Percentiles rank a stretch among this genome's conserved stretches.
Evolutionary conservation across 768 basidiomycete species (phyloP).

Genomic region (Boletus vinaceobasis): DNA sequence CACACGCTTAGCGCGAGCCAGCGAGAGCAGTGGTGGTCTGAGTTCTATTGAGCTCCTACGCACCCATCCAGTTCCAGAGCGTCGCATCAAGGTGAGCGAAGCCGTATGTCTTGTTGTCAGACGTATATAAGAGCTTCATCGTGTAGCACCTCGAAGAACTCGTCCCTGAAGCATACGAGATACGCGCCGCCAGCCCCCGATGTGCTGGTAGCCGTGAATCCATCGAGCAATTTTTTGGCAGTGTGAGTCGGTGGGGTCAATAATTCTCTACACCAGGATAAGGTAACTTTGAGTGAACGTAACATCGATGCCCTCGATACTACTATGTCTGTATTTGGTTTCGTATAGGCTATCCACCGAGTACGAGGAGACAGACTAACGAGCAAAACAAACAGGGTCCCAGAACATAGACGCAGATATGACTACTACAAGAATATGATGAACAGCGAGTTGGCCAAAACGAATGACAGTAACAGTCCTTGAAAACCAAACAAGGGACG

Average conservation of each 20-base stretch:
- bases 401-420: neutral
- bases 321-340: neutral
- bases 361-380: neutral
- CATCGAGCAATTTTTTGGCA: slow-evolving; percentile 22
- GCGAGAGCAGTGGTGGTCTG: slow-evolving; percentile 35
- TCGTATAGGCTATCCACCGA: neutral
- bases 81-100: slow-evolving; percentile 62
- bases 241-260: slow-evolving; percentile 14
- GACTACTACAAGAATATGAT: slow-evolving; percentile 3
- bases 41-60: slow-evolving; percentile 56
- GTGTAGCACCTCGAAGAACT: slow-evolving; percentile 48
- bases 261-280: neutral
- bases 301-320: neutral
- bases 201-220: slow-evolving; percentile 44
- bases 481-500: neutral
- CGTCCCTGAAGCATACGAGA: slow-evolving; percentile 55
- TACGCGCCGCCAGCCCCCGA: slow-evolving; percentile 52
- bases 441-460: slow-evolving; percentile 4
- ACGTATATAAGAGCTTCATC: neutral
- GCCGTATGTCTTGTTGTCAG: neutral
- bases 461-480: slow-evolving; percentile 3
- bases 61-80: slow-evolving; percentile 78
- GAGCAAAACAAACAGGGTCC: neutral
- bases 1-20: slow-evolving; percentile 56
- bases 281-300: neutral